phyloP scores from a whole-genome alignment of 768 basidiomycete species.

The Austroboletus eburneus region DNA sequence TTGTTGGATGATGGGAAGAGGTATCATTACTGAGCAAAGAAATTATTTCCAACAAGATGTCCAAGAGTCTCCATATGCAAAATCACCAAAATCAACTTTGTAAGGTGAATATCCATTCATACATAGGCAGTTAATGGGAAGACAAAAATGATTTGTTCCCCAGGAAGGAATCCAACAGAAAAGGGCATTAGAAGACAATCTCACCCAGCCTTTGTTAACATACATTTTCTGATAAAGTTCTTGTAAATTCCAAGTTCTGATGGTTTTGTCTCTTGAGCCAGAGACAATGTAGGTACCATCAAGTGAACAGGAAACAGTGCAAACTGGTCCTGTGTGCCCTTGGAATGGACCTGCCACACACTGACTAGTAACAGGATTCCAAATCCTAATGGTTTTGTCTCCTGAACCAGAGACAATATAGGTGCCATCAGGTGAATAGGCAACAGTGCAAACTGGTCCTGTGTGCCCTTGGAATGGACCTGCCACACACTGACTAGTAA shows the following conservation, averaged over 20 bases:
- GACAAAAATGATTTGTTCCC: constrained; percentile 14
- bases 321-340: constrained; percentile 15
- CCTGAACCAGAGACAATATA: too few species aligned
- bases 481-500: too few species aligned
- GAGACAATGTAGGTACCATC: constrained; percentile 15
- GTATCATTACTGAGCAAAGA: too few species aligned
- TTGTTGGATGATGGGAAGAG: too few species aligned
- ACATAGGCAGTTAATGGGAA: constrained; percentile 12
- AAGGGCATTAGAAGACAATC: constrained; percentile 4
- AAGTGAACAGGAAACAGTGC: constrained; percentile 17
- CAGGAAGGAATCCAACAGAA: constrained; percentile 20
- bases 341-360: constrained; percentile 17
- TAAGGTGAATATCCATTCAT: constrained; percentile 9
- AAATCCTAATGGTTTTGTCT: constrained; percentile 25
- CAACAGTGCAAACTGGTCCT: too few species aligned
- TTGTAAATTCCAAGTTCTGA: constrained; percentile 10
- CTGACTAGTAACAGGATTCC: constrained; percentile 15
- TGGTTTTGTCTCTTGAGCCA: too few species aligned
- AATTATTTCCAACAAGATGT: too few species aligned
- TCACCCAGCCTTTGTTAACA: constrained; percentile 20
- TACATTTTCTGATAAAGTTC: constrained; percentile 5
- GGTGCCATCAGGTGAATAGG: too few species aligned
- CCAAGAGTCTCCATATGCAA: constrained; percentile 19
- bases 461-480: too few species aligned
- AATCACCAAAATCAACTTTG: constrained; percentile 11